A percentile compares a stretch with the other conserved stretches of the same genome.
Evolutionary conservation across 148 eudicot genomes (phyloP).

Genomic region (Vaccinium corymbosum): DNA sequence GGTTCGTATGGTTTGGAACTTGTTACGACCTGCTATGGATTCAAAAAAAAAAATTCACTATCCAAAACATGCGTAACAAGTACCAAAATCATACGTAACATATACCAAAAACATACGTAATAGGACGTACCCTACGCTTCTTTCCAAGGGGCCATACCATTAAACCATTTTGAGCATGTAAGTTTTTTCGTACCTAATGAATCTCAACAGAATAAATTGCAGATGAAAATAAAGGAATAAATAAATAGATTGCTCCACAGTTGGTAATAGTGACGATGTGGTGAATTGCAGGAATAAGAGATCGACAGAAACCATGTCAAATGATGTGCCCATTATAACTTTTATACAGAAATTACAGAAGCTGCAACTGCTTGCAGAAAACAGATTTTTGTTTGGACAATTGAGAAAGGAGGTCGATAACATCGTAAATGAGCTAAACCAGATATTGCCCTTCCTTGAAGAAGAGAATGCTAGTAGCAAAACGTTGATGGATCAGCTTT

Average conservation of each 20-base stretch:
- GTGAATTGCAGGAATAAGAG: not conserved
- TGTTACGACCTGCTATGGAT: no score
- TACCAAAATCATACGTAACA: no score
- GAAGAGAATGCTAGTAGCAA: not conserved
- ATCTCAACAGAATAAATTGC: not conserved
- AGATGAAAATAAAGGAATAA: not conserved
- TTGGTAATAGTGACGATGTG: not conserved
- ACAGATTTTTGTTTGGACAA: not conserved
- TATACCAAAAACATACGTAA: no score
- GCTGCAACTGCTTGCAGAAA: not conserved
- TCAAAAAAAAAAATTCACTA: no score
- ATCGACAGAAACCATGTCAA: not conserved
- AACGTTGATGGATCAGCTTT: not conserved
- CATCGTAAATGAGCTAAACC: not conserved
- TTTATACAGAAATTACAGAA: not conserved
- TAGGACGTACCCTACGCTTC: no score
- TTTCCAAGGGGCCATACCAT: no score
- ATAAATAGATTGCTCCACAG: not conserved
- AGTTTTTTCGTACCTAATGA: not conserved
- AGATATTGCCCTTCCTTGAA: not conserved
- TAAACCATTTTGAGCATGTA: not conserved
- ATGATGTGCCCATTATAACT: not conserved
- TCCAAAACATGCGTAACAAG: no score
- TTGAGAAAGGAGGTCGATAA: not conserved
- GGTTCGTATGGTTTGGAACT: no score